Conservation (phyloP, 169 alveolate genomes). For the Eimeria maxima region DNA sequence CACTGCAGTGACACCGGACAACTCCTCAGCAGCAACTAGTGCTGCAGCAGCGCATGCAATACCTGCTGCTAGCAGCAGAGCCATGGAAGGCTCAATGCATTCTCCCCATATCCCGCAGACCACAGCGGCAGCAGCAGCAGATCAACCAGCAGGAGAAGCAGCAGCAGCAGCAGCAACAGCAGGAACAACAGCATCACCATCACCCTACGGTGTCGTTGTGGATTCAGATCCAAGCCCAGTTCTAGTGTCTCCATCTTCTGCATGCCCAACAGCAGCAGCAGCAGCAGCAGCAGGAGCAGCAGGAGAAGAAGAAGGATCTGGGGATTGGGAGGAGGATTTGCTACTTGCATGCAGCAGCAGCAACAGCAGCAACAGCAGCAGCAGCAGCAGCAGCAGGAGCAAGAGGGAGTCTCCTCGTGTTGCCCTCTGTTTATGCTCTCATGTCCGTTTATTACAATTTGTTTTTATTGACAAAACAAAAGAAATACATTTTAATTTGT, state of each 20-base stretch:
- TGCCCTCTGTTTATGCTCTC: neutral
- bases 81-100: neutral
- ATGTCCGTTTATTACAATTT: neutral
- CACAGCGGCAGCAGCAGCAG: slow-evolving; percentile 31
- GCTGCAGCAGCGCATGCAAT: neutral
- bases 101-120: neutral
- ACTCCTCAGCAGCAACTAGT: slow-evolving; percentile 17
- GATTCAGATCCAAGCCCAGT: neutral
- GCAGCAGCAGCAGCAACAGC: neutral
- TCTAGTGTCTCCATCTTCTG: neutral
- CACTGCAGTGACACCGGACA: neutral
- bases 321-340: neutral
- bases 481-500: neutral
- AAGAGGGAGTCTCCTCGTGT: neutral
- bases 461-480: neutral
- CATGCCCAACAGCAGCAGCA: neutral
- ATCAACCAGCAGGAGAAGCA: slow-evolving; percentile 14
- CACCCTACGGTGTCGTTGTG: neutral
- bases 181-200: neutral
- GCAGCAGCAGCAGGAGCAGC: slow-evolving; percentile 56
- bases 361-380: slow-evolving; percentile 6
- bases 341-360: slow-evolving; percentile 7
- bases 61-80: slow-evolving; percentile 4
- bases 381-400: too few species aligned
- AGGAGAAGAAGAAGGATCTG: slow-evolving; percentile 1